Base-by-base conservation (phyloP, 306 rosid species). In the Rosa multiflora region DNA sequence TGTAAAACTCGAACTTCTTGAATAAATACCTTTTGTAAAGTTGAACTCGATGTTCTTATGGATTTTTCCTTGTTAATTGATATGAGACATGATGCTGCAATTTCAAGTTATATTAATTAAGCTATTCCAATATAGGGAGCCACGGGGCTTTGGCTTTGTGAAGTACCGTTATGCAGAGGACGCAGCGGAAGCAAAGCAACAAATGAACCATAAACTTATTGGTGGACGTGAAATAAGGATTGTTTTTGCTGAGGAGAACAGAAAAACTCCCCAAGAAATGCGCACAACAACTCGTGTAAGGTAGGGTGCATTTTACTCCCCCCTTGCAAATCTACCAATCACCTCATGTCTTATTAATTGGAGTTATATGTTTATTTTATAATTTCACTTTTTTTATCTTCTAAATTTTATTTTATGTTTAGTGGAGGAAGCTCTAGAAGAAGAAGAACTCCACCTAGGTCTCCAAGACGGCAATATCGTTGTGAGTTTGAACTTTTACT, bases 171-270 rank as follows among this genome's bases (percentile, higher is more conserved):
- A 87, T 86, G 94, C 87, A 55, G 98, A 91, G 85, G 98, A 96
- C 68, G 99, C 99, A 4, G 96, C 94, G 14, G 99, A 96, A 83
- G 99, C 99, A 26, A 96, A 91, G 82, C 90, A 91, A 35, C 92
- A 91, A 21, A 90, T 96, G 77, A 91, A 96, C 86, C 98, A 96
- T 76, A 84, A 91, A 46, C 82, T 89, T 59, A 93, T 96, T 73
- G 99, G 99, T 61, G 99, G 99, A 10, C 97, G 99, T 35, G 99
- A 96, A 86, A 96, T 96, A 86, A 89, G 97, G 78, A 93, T 96
- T 72, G 98, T 93, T 67, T 96, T 78, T 82, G 98, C 99, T 42
- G 99, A 96, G 88, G 99, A 96, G 88, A 96, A 96, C 21, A 90
- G 99, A 86, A 96, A 93, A 84, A 91, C 99, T 62, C 99, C 99